A percentile compares a stretch with the other conserved stretches of the same genome.
Evolutionary conservation across 73 alveolate species (phyloP).

Genomic region (Tetrahymena elliotti): DNA sequence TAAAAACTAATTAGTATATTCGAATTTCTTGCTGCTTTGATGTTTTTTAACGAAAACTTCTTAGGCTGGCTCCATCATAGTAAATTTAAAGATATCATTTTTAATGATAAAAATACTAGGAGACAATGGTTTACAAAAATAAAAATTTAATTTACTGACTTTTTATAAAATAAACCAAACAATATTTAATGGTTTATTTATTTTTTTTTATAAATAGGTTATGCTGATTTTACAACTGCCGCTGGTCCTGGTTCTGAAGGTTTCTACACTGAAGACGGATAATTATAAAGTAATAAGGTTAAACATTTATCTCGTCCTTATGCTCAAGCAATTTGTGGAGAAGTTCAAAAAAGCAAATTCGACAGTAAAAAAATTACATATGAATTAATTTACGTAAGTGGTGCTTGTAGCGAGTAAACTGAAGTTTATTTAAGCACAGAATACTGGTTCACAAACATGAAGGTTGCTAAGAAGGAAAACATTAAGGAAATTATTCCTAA

Average conservation of each 20-base stretch:
- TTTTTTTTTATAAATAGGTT: not conserved
- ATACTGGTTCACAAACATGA: not conserved
- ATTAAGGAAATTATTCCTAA: not conserved
- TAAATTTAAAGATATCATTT: no score
- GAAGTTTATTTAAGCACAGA: not conserved
- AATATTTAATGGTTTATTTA: no score
- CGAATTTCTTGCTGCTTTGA: no score
- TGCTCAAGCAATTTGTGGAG: slow-evolving; percentile 55
- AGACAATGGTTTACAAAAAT: no score
- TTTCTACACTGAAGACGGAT: slow-evolving; percentile 57
- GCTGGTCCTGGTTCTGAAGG: slow-evolving; percentile 66
- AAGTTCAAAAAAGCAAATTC: not conserved
- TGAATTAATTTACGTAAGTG: not conserved
- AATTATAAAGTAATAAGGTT: slow-evolving; percentile 51
- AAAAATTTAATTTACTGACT: no score
- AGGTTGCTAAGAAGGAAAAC: not conserved
- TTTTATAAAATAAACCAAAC: no score
- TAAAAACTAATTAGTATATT: no score
- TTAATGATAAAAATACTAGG: no score
- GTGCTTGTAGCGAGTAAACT: not conserved
- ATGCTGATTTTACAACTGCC: slow-evolving; percentile 65
- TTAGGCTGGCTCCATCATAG: no score
- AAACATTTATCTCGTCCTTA: slow-evolving; percentile 55
- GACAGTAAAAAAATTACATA: not conserved
- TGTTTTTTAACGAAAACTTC: no score